These are phyloP conservation scores for Physcia stellaris DNA, from an alignment of 495 filamentous ascomycete genomes.

Conservation along the genomic window DNA sequence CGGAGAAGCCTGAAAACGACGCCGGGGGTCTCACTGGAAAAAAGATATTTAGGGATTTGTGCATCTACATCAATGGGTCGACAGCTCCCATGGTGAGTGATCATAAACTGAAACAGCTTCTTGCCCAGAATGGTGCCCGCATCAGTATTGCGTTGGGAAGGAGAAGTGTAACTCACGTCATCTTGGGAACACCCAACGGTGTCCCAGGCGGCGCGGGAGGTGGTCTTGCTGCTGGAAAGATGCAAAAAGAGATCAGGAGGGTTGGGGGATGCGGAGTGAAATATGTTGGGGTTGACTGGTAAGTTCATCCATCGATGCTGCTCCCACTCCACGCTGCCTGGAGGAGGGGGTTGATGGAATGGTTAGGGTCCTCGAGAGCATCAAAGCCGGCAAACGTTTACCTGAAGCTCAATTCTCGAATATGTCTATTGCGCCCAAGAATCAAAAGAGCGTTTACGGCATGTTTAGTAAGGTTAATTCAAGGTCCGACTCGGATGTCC, in stretches of 20 bases:
- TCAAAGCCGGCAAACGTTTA: constrained; percentile 59
- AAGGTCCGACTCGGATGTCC: no score
- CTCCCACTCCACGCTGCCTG: no score
- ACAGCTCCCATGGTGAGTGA: constrained; percentile 72
- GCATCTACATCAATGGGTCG: constrained; percentile 80
- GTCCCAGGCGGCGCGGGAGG: constrained; percentile 44
- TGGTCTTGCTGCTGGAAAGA: constrained; percentile 64
- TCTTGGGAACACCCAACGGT: constrained; percentile 50
- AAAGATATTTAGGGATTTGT: constrained; percentile 49
- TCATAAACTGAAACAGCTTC: constrained; percentile 67
- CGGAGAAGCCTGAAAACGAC: constrained; percentile 18
- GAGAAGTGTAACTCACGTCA: constrained; percentile 71
- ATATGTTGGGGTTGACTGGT: constrained; percentile 74
- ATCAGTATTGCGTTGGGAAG: constrained; percentile 56
- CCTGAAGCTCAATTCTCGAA: constrained; percentile 57
- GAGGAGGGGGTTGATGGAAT: no score
- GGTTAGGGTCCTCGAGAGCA: constrained; percentile 39
- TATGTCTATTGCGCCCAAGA: constrained; percentile 41
- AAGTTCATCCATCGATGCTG: constrained; percentile 41
- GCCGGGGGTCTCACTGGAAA: constrained; percentile 17
- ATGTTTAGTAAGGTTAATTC: constrained; percentile 27
- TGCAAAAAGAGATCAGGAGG: constrained; percentile 64
- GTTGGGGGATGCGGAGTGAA: constrained; percentile 55
- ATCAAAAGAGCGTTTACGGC: constrained; percentile 48
- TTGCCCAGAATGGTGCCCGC: constrained; percentile 57